Evolutionary conservation across 2,329 filamentous ascomycete genomes (phyloP).

Genomic region (Aspergillus glaucus): DNA sequence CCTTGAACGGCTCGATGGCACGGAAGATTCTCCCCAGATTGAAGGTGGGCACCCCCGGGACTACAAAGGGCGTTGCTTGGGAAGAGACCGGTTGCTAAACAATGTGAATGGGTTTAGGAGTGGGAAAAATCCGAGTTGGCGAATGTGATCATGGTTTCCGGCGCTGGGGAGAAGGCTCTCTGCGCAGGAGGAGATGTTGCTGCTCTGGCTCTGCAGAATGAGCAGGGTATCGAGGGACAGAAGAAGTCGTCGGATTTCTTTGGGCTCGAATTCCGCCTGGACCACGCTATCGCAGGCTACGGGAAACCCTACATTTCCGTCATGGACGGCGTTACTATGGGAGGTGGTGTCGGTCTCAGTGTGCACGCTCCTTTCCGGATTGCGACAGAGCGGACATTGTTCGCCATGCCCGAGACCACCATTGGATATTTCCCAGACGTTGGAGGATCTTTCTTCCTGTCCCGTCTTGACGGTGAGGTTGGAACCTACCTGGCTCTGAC

Average conservation of each 20-base stretch:
- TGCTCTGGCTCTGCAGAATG: conserved; percentile 67
- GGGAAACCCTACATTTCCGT: conserved; percentile 87
- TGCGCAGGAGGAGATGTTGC: conserved; percentile 92
- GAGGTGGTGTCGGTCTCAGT: conserved; percentile 88
- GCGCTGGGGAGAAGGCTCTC: conserved; percentile 74
- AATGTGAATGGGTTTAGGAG: conserved; percentile 46
- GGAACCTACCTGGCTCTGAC: conserved; percentile 93
- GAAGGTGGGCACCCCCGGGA: conserved; percentile 39
- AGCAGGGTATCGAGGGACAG: conserved; percentile 62
- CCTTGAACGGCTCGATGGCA: conserved; percentile 89
- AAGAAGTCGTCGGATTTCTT: conserved; percentile 78
- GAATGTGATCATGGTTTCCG: conserved; percentile 88
- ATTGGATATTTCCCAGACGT: conserved; percentile 99
- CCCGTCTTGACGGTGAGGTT: conserved; percentile 75
- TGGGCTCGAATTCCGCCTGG: conserved; percentile 87
- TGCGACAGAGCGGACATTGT: conserved; percentile 89
- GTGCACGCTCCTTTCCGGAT: conserved; percentile 94
- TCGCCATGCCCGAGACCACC: conserved; percentile 97
- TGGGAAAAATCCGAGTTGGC: conserved; percentile 94
- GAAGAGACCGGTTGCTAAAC: conserved; percentile 11
- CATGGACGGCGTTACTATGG: conserved; percentile 98
- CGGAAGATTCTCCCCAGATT: conserved; percentile 86
- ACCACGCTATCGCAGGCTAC: conserved; percentile 93
- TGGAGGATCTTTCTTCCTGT: conserved; percentile 91
- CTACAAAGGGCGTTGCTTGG: not conserved